Evolutionary conservation across 768 basidiomycete species (phyloP).

Genomic region (Panaeolus cyanescens): DNA sequence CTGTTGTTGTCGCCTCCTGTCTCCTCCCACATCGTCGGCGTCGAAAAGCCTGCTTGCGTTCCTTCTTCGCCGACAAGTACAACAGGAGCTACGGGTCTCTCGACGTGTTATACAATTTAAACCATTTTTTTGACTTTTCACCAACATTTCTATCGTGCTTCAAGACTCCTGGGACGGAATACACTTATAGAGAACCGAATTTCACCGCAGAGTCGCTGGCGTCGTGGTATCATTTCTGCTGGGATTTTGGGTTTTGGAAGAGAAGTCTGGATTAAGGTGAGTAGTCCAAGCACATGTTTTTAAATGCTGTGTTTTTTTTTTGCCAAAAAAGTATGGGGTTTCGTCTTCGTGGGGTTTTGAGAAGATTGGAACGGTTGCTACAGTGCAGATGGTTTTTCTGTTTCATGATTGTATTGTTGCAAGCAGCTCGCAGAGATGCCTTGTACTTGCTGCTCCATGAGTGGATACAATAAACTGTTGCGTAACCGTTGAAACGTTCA

Average conservation of each 20-base stretch:
- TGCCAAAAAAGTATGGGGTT: neutral
- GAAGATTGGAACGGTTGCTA: neutral
- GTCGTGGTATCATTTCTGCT: neutral
- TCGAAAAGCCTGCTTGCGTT: neutral
- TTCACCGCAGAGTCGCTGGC: neutral
- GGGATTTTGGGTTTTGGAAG: neutral
- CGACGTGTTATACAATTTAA: neutral
- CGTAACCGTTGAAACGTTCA: neutral
- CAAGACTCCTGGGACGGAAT: neutral
- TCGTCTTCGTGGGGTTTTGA: neutral
- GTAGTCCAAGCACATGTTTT: neutral
- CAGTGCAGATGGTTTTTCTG: no score
- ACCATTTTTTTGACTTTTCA: neutral
- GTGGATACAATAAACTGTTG: neutral
- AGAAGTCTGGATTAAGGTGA: neutral
- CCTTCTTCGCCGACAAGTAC: neutral
- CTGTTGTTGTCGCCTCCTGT: neutral
- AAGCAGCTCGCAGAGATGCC: no score
- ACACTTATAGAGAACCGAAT: neutral
- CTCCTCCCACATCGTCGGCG: constrained; percentile 4
- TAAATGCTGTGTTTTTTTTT: neutral
- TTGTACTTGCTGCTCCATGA: no score
- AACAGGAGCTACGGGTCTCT: neutral
- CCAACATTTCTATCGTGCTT: neutral
- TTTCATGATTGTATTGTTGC: no score